Evolutionary conservation across 371 early-diverging fungal genomes (phyloP).

Genomic region (Scutellospora calospora): DNA sequence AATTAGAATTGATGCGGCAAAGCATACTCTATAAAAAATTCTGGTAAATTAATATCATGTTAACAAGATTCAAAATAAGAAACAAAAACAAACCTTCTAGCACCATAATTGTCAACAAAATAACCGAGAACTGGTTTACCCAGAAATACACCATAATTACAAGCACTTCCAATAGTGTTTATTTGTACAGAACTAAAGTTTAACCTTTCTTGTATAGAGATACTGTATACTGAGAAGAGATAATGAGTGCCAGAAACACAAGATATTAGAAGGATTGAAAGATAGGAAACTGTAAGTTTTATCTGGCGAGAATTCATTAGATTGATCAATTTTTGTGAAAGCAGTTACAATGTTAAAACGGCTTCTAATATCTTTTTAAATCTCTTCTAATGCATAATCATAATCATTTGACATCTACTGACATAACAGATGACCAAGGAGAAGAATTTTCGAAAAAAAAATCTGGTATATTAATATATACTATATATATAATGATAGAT

Average conservation of each 20-base stretch:
- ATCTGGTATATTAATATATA: no score
- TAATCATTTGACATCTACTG: no score
- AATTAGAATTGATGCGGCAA: neutral
- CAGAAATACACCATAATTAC: slow-evolving; percentile 44
- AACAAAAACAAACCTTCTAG: slow-evolving; percentile 21
- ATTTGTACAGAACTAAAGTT: slow-evolving; percentile 41
- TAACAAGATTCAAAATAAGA: neutral
- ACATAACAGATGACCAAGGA: no score
- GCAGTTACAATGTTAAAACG: neutral
- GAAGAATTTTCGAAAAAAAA: no score
- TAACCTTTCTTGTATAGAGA: slow-evolving; percentile 28
- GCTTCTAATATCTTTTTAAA: no score
- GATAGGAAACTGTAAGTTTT: slow-evolving; percentile 15
- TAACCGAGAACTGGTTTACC: slow-evolving; percentile 41
- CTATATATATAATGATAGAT: no score
- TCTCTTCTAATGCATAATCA: no score
- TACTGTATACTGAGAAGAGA: slow-evolving; percentile 45
- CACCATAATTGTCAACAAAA: slow-evolving; percentile 40
- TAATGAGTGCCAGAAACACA: slow-evolving; percentile 43
- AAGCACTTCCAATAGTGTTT: slow-evolving; percentile 42
- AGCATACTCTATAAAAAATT: slow-evolving; percentile 10
- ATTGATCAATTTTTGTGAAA: neutral
- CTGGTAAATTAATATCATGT: neutral
- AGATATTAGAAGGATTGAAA: slow-evolving; percentile 33
- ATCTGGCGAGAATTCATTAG: neutral